phyloP scores from a whole-genome alignment of 192 early-diverging fungal genomes.

The Backusella sp. region DNA sequence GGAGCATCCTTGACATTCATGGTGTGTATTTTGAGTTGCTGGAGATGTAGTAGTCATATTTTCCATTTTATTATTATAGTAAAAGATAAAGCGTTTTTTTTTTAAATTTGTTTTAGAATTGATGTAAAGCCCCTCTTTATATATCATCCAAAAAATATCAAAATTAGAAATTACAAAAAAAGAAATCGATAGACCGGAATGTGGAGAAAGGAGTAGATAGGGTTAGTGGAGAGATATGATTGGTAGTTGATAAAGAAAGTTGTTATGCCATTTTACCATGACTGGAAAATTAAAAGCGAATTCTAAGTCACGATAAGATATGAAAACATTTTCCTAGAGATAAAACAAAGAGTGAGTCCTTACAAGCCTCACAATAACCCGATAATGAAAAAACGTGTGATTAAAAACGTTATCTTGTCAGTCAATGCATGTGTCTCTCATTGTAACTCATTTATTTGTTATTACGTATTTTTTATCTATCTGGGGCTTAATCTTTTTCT shows the following conservation, averaged over 20 bases:
- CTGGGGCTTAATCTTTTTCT: neutral
- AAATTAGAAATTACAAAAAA: neutral
- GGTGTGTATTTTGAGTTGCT: neutral
- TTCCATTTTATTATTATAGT: neutral
- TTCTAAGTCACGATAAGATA: neutral
- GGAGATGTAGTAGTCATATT: neutral
- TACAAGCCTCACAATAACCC: neutral
- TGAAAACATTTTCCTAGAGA: neutral
- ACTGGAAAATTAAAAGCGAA: neutral
- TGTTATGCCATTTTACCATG: neutral
- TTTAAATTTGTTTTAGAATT: neutral
- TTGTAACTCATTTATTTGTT: neutral
- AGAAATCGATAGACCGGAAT: slow-evolving; percentile 1
- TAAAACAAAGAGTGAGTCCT: neutral
- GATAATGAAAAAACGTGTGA: slow-evolving; percentile 8
- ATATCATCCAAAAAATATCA: neutral
- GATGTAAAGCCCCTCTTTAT: neutral
- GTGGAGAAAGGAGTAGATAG: neutral
- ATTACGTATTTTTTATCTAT: neutral
- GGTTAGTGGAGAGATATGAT: neutral
- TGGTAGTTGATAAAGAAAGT: neutral
- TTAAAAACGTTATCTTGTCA: slow-evolving; percentile 6
- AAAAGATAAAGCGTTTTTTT: too few relatives aligned
- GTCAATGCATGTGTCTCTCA: slow-evolving; percentile 1
- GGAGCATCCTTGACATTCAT: slow-evolving; percentile 6